Percentiles rank a stretch among this genome's conserved stretches.
Conservation (phyloP, 2,329 filamentous ascomycete species). For the Alternaria hordeiaustralica region DNA sequence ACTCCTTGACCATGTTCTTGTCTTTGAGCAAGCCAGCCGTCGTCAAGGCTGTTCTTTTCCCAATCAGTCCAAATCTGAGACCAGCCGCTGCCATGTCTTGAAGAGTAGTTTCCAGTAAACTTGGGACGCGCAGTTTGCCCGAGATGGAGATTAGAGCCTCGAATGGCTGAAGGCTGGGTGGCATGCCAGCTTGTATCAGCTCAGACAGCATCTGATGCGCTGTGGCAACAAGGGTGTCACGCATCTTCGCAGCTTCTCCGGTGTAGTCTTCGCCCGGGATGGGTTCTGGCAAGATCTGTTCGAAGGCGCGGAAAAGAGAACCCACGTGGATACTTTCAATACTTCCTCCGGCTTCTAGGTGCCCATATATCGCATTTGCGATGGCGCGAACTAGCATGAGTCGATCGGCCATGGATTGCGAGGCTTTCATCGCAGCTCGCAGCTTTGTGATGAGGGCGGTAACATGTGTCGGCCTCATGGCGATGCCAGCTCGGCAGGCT, state of each 20-base stretch:
- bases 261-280: slow-evolving; percentile 22
- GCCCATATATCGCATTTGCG: slow-evolving; percentile 52
- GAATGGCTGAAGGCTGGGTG: slow-evolving; percentile 25
- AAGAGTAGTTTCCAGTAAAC: slow-evolving; percentile 31
- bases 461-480: slow-evolving; percentile 39
- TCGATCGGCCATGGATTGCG: slow-evolving; percentile 26
- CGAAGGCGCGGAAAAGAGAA: slow-evolving; percentile 45
- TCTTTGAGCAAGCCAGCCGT: slow-evolving; percentile 38
- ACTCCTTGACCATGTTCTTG: slow-evolving; percentile 31
- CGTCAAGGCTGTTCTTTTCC: slow-evolving; percentile 30
- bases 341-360: slow-evolving; percentile 48
- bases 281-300: slow-evolving; percentile 33
- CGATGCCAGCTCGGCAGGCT: slow-evolving; percentile 55
- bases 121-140: slow-evolving; percentile 32
- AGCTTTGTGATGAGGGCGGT: slow-evolving; percentile 45
- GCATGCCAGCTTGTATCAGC: slow-evolving; percentile 39
- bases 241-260: slow-evolving; percentile 24
- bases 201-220: slow-evolving; percentile 33
- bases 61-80: slow-evolving; percentile 29
- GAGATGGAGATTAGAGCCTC: slow-evolving; percentile 40
- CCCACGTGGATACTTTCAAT: slow-evolving; percentile 48
- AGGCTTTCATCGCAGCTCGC: slow-evolving; percentile 24
- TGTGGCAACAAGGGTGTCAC: slow-evolving; percentile 29
- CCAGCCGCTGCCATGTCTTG: slow-evolving; percentile 30
- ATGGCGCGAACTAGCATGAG: slow-evolving; percentile 46